Evolutionary conservation across 768 basidiomycete species (phyloP).

Genomic region (Trametes villosa): DNA sequence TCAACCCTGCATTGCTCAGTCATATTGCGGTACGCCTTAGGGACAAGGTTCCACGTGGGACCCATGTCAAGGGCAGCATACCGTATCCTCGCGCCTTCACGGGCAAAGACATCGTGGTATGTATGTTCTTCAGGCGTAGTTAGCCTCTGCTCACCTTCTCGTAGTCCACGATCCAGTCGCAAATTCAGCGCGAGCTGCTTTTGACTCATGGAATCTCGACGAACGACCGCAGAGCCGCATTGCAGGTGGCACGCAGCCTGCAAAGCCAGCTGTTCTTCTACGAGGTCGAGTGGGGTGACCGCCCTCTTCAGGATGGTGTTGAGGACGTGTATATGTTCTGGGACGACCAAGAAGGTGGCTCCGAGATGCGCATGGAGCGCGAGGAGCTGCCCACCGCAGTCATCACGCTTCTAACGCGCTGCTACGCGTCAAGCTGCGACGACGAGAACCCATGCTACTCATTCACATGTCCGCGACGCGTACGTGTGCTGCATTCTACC

Average conservation of each 20-base stretch:
- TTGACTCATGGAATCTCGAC: slow-evolving; percentile 75
- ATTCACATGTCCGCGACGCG: slow-evolving; percentile 76
- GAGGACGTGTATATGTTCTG: slow-evolving; percentile 95
- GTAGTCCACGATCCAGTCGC: slow-evolving; percentile 86
- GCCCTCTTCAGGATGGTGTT: slow-evolving; percentile 80
- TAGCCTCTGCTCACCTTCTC: slow-evolving; percentile 10
- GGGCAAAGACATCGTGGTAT: slow-evolving; percentile 90
- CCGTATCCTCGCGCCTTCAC: slow-evolving; percentile 91
- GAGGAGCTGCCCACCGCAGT: slow-evolving; percentile 88
- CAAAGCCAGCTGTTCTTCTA: slow-evolving; percentile 95
- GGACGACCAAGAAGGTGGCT: slow-evolving; percentile 73
- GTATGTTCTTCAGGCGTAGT: slow-evolving; percentile 35
- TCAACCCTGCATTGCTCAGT: slow-evolving; percentile 86
- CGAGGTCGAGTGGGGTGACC: slow-evolving; percentile 94
- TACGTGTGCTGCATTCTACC: slow-evolving; percentile 39
- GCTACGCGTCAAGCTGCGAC: slow-evolving; percentile 86
- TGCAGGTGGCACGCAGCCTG: slow-evolving; percentile 87
- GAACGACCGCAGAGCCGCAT: slow-evolving; percentile 79
- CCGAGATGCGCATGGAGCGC: slow-evolving; percentile 61
- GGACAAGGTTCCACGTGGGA: slow-evolving; percentile 86
- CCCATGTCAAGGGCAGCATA: slow-evolving; percentile 91
- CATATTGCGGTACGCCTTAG: slow-evolving; percentile 88
- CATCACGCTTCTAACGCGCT: slow-evolving; percentile 86
- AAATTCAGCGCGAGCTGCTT: slow-evolving; percentile 83
- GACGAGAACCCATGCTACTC: slow-evolving; percentile 85